Base-by-base conservation (phyloP, 371 early-diverging fungal genomes). In the Rhizopus sp. region DNA sequence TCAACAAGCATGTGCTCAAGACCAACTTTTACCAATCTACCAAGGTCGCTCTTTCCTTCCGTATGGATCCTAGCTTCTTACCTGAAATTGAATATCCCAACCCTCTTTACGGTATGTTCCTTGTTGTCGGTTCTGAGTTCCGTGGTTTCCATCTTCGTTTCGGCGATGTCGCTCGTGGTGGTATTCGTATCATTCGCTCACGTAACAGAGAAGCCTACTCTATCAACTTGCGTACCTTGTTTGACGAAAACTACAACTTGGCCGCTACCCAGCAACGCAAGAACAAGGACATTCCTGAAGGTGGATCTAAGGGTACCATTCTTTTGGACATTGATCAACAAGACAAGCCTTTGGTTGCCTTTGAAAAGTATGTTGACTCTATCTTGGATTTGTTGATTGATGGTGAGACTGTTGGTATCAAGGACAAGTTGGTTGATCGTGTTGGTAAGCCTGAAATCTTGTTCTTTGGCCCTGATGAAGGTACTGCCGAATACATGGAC, bases 211-310 rank as follows among this genome's bases (percentile, higher is more conserved):
- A 98, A 78, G 91, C 95, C 10, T 98, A 97, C 75, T 89, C 90
- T 29, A 97, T 97, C 86, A 98, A 98, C 78, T 81, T 93, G 74
- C 87, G 98, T 63, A 89, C 90, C 30, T 78, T 98, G 53, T 93
- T 98, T 74, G 98, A 98, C 76, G 98, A 98, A 78, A 98, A 98
- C 83, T 97, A 97, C 78, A 88, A 88, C 50, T 81, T 98, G 62
- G 97, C 98, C 13, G 86, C 91, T 16, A 98, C 98, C 7, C 98
- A 98, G 77, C 98, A 98, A 72, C 88, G 95, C 63, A 98, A 98
- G 83, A 98, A 98, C 84, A 98, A 98, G 84, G 96, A 98, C 79
- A 97, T 98, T 60, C 98, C 98, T 44, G 98, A 98, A 80, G 97
- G 98, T 60, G 98, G 98, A 12, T 95, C 96, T 61, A 98, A 98